Evolutionary conservation across 78 protist genomes (phyloP).

Genomic region (Bigelowiella natans): DNA sequence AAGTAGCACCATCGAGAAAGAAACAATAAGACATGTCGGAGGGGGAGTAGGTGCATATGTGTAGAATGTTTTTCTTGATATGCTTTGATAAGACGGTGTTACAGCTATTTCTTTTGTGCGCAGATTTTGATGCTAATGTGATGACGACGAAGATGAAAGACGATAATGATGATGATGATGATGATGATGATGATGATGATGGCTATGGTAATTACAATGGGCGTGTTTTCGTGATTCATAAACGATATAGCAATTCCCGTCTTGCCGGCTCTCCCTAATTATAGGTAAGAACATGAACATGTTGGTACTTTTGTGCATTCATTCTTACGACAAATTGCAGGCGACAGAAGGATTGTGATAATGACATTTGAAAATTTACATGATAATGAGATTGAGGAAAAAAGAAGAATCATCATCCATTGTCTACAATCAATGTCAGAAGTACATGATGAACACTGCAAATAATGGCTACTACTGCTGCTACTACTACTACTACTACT

Average conservation of each 20-base stretch:
- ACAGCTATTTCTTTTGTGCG: too few species aligned
- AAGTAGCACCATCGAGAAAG: neutral
- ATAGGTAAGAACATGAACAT: neutral
- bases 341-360: too few species aligned
- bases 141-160: neutral
- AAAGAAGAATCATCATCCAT: neutral
- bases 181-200: neutral
- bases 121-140: neutral
- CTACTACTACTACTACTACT: neutral
- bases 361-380: too few species aligned
- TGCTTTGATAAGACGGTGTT: too few species aligned
- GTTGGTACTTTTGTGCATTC: neutral
- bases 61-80: too few species aligned
- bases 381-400: too few species aligned
- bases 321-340: neutral
- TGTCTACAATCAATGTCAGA: too few species aligned
- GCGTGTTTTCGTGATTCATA: neutral
- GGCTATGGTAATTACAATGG: neutral
- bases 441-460: too few species aligned
- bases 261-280: neutral
- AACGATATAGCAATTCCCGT: neutral
- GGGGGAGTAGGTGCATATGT: neutral
- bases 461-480: neutral
- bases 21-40: neutral
- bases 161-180: neutral